Evolutionary conservation across 1,284 basidiomycete species (phyloP).

Genomic region (Cystobasidium sp.): DNA sequence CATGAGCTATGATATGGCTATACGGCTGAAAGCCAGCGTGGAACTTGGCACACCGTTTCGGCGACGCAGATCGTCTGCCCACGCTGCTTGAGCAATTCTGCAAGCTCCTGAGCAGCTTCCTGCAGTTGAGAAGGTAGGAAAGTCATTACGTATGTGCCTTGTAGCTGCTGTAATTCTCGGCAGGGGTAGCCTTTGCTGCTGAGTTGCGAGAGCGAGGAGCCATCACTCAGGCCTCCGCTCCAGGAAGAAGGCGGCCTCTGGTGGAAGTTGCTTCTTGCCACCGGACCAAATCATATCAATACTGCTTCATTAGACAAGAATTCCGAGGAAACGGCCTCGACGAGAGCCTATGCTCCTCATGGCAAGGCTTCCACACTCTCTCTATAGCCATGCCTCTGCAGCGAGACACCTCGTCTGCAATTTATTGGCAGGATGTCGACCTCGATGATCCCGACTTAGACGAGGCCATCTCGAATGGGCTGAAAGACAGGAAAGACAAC

Average conservation of each 20-base stretch:
- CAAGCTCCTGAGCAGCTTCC: slow-evolving; percentile 32
- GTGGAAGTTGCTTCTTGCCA: too few species aligned
- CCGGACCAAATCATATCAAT: too few species aligned
- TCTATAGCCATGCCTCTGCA: slow-evolving; percentile 23
- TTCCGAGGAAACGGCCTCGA: not conserved
- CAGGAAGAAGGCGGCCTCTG: too few species aligned
- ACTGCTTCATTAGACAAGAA: not conserved
- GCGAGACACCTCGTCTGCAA: slow-evolving; percentile 23
- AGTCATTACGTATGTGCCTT: not conserved
- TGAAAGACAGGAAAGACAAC: not conserved
- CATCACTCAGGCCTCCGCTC: too few species aligned
- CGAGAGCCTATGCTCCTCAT: not conserved
- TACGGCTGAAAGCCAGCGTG: not conserved
- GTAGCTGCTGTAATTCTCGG: not conserved
- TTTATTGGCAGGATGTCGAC: slow-evolving; percentile 28
- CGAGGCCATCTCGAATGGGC: slow-evolving; percentile 6
- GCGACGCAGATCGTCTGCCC: slow-evolving; percentile 35
- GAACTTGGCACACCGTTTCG: slow-evolving; percentile 27
- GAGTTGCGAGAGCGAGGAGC: too few species aligned
- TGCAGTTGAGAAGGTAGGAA: slow-evolving; percentile 18
- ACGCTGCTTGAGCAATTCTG: slow-evolving; percentile 11
- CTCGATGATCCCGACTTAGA: slow-evolving; percentile 19
- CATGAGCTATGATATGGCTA: not conserved
- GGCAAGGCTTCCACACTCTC: not conserved
- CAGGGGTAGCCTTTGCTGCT: not conserved